A percentile compares a stretch with the other conserved stretches of the same genome.
Evolutionary conservation across 371 early-diverging fungal genomes (phyloP).

Genomic region (Catenaria anguillulae): DNA sequence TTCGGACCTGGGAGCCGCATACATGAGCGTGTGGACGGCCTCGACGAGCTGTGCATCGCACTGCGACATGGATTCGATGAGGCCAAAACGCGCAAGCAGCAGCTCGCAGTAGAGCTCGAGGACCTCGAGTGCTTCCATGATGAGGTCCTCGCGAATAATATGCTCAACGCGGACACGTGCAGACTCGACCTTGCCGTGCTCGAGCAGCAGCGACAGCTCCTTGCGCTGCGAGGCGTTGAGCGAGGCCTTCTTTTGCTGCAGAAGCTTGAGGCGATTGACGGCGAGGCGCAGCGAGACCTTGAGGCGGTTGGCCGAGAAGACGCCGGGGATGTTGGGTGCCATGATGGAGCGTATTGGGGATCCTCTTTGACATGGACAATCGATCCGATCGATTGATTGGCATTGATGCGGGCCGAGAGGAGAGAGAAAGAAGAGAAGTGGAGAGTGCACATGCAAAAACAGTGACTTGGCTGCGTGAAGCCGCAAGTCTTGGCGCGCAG

Average conservation of each 20-base stretch:
- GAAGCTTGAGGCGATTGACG: conserved; percentile 65
- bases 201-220: conserved; percentile 68
- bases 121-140: conserved; percentile 79
- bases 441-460: no score
- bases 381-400: no score
- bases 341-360: no score
- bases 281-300: conserved; percentile 80
- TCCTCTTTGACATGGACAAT: no score
- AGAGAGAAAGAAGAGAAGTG: no score
- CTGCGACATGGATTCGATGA: conserved; percentile 63
- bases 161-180: conserved; percentile 64
- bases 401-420: no score
- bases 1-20: conserved; percentile 71
- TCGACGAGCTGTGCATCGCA: conserved; percentile 69
- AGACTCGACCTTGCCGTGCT: conserved; percentile 65
- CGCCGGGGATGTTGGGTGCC: background rate
- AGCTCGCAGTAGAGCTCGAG: conserved; percentile 80
- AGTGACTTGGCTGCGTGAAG: no score
- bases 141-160: conserved; percentile 82
- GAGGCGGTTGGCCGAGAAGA: conserved; percentile 15
- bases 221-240: conserved; percentile 52
- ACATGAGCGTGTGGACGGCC: conserved; percentile 75
- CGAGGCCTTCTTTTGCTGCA: conserved; percentile 72
- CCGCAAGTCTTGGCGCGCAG: no score
- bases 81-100: conserved; percentile 68